Evolutionary conservation across 305 asterid genomes (phyloP), one percentile per base, ranked within the genome.

Genomic region (Fraxinus xanthoxyloides): DNA sequence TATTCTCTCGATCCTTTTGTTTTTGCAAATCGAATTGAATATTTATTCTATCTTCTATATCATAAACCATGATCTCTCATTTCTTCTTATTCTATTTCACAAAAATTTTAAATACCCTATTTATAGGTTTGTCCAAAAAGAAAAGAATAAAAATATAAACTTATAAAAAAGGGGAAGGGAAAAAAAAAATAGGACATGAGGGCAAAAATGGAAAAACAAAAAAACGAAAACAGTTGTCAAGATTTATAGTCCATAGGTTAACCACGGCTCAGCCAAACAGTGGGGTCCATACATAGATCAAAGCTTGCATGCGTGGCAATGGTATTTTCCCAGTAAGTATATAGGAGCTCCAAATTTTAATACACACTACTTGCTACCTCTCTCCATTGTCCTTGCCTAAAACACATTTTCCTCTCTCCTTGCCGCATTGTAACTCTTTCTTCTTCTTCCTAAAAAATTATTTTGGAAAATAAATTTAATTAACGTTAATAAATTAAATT

Each of bases 291-390:
- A 65, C 73, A 65, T 65, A 65, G 73, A 65, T 65, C 35, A 24
- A 26, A 65, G 2, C 73, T 10, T 65, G 73, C 73, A 65, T 65
- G 73, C 73, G 73, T 65, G 7, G 7, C 73, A 7, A 65, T 65
- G 73, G 51, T 40, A 76, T 63, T 81, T 81, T 65, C 46, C 85
- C 85, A 77, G 48, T 5, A 69, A 82, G 82, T 82, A 77, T 82
- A 82, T 82, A 77, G 40, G 61, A 5, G 54, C 46, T 82, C 78
- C 75, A 65, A 65, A 82, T 40, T 70, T 65, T 31, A 82, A 67
- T 61, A 32, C 85, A 78, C 54, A 46, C 21, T 48, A 12, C 43
- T 3, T 3, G 3, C 59, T 48, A 48, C 3, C 72, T 61, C 72
- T 61, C 31, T 23, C 8, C 72, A 23, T 61, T 26, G 75, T 69